Conservation (phyloP, 176 grass and related monocot genomes). For the Hordeum vulgare region DNA sequence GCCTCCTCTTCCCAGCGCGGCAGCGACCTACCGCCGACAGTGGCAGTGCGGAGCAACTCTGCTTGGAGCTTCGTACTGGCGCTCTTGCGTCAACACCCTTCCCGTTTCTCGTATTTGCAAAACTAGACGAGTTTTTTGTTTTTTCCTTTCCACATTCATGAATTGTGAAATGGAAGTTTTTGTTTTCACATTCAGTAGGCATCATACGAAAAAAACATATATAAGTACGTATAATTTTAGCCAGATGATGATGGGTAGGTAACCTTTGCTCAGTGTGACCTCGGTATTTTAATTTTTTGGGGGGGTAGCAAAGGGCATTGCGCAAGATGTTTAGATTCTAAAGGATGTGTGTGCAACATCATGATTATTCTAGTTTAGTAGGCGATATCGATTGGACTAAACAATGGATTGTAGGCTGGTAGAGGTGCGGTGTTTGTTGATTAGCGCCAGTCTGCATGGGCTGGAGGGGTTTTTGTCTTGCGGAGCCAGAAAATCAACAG, state of each 20-base stretch:
- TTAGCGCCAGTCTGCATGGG: slow-evolving; percentile 54
- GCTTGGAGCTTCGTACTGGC: not conserved
- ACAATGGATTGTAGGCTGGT: slow-evolving; percentile 6
- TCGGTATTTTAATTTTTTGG: no score
- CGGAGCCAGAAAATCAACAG: slow-evolving; percentile 15
- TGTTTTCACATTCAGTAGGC: not conserved
- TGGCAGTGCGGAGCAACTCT: slow-evolving; percentile 23
- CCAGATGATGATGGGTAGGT: no score
- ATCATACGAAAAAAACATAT: not conserved
- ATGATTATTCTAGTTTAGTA: not conserved
- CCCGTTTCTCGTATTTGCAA: accelerated
- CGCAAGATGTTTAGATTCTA: accelerated
- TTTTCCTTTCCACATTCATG: not conserved
- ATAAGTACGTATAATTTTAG: no score
- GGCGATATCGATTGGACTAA: slow-evolving; percentile 17
- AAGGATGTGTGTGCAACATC: not conserved
- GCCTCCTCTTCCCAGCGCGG: slow-evolving; percentile 14
- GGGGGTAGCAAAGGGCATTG: no score
- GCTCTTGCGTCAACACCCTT: not conserved
- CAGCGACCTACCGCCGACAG: slow-evolving; percentile 35
- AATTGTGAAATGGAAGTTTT: not conserved
- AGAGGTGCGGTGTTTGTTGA: slow-evolving; percentile 36
- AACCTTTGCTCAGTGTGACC: not conserved
- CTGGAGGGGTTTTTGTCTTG: slow-evolving; percentile 28
- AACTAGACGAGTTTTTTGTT: accelerated